These are phyloP conservation scores for Avena atlantica DNA, from an alignment of 176 grass and related monocot species.

Conservation along the genomic window DNA sequence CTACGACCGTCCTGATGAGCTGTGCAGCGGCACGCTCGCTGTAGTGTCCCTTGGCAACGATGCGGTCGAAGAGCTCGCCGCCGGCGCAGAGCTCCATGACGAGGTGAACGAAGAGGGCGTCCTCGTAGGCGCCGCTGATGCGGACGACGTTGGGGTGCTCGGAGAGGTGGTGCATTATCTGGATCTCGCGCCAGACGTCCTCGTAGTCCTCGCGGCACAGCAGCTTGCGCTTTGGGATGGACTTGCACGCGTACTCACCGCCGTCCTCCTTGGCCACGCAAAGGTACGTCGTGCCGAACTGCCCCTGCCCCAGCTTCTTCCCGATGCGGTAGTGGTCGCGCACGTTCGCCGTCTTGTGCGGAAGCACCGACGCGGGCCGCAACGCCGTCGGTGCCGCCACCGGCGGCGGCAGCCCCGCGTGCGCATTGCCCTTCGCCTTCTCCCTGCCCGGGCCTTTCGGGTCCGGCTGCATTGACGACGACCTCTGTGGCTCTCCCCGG, in stretches of 20 bases:
- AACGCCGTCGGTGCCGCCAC: slow-evolving; percentile 44
- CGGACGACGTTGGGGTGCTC: slow-evolving; percentile 91
- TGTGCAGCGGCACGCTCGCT: slow-evolving; percentile 81
- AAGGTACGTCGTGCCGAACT: slow-evolving; percentile 95
- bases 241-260: slow-evolving; percentile 88
- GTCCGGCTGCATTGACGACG: slow-evolving; percentile 61
- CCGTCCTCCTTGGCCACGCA: slow-evolving; percentile 78
- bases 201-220: slow-evolving; percentile 96
- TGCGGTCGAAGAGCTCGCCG: slow-evolving; percentile 95
- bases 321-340: slow-evolving; percentile 92
- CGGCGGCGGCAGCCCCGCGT: slow-evolving; percentile 42
- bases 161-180: slow-evolving; percentile 98
- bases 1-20: slow-evolving; percentile 84
- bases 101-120: slow-evolving; percentile 87
- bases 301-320: slow-evolving; percentile 96
- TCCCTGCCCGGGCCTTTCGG: slow-evolving; percentile 48
- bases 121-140: slow-evolving; percentile 85
- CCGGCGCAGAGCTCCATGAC: slow-evolving; percentile 98
- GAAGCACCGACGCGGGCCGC: slow-evolving; percentile 72
- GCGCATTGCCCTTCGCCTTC: slow-evolving; percentile 44
- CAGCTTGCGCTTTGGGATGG: slow-evolving; percentile 96
- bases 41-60: slow-evolving; percentile 89
- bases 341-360: slow-evolving; percentile 84
- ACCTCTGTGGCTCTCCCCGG: not conserved
- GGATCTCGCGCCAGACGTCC: slow-evolving; percentile 98